Evolutionary conservation across 139 green algal species (phyloP), one percentile per base, ranked within the genome.

Genomic region (Yamagishiella unicocca): DNA sequence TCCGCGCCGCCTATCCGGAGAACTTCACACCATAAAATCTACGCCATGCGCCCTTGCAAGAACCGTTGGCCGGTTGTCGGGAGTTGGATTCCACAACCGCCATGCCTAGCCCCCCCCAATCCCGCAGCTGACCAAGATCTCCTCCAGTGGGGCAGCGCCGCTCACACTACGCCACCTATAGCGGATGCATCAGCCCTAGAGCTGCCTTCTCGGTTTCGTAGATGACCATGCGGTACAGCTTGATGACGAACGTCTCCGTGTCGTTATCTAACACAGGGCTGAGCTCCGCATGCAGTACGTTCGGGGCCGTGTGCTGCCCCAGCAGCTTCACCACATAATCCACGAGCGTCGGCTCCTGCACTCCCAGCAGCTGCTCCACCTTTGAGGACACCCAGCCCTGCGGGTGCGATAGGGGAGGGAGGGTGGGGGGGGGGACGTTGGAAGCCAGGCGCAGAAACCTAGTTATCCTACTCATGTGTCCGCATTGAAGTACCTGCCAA

Each of bases 151-250:
- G n/a, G n/a, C n/a, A n/a, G n/a, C n/a, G n/a, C n/a, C n/a, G n/a
- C n/a, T n/a, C n/a, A n/a, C n/a, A n/a, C n/a, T n/a, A n/a, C n/a
- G n/a, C n/a, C n/a, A n/a, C 50, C 17, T 58, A 58, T 58, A 22
- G 17, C 19, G 70, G 38, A 43, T 80, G 72, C 27, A 8, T n/a
- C 45, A 90, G 46, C 9, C 82, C 58, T 46, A 83, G 62, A 37
- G 86, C 85, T 5, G 67, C 82, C 62, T 90, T 88, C 68, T 95
- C 89, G 27, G 93, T 94, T 87, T 98, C 96, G 88, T 95, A 98
- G 61, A 99, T 98, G 88, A 98, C 85, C 82, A 96, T 95, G n/a
- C 95, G 93, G 92, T 96, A 99, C 24, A 99, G 94, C 92, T 98
- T 98, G 58, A 97, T 89, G 27, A 98, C 94, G 84, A 99, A 99